Percentiles rank a stretch among this genome's conserved stretches.
Conservation (phyloP, 2,329 filamentous ascomycete species). For the Beauveria sp. region DNA sequence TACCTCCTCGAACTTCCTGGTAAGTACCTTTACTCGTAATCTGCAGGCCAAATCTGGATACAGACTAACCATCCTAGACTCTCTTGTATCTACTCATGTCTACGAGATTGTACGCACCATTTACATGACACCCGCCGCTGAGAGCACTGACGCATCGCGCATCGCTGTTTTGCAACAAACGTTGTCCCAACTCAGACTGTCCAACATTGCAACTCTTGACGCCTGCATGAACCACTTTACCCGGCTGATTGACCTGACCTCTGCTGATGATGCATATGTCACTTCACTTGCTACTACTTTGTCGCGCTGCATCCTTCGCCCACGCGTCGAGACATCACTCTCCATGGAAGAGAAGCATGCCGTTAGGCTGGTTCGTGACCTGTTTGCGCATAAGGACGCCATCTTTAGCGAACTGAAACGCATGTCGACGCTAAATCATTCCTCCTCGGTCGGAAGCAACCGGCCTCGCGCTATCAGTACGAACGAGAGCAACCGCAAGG, state of each 20-base stretch:
- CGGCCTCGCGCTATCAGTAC: constrained; percentile 84
- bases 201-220: constrained; percentile 98
- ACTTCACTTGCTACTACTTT: constrained; percentile 64
- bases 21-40: constrained; percentile 36
- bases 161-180: constrained; percentile 92
- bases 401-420: constrained; percentile 97
- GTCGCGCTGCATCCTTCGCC: constrained; percentile 80
- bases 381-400: constrained; percentile 87
- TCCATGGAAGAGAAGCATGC: constrained; percentile 94
- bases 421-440: constrained; percentile 62
- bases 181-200: constrained; percentile 84
- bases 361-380: constrained; percentile 80
- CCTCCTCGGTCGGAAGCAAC: constrained; percentile 46
- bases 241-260: constrained; percentile 90
- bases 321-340: constrained; percentile 77
- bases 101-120: constrained; percentile 99
- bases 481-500: constrained; percentile 89
- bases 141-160: constrained; percentile 68
- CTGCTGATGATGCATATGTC: constrained; percentile 83
- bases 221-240: constrained; percentile 98
- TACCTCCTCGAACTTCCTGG: constrained; percentile 92
- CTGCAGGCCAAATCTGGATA: not conserved
- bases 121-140: constrained; percentile 73
- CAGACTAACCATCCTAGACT: constrained; percentile 53
- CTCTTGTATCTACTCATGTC: constrained; percentile 94